A percentile compares a stretch with the other conserved stretches of the same genome.
These are phyloP conservation scores for Russula vinacea DNA, from an alignment of 768 basidiomycete genomes.

Conservation along the genomic window DNA sequence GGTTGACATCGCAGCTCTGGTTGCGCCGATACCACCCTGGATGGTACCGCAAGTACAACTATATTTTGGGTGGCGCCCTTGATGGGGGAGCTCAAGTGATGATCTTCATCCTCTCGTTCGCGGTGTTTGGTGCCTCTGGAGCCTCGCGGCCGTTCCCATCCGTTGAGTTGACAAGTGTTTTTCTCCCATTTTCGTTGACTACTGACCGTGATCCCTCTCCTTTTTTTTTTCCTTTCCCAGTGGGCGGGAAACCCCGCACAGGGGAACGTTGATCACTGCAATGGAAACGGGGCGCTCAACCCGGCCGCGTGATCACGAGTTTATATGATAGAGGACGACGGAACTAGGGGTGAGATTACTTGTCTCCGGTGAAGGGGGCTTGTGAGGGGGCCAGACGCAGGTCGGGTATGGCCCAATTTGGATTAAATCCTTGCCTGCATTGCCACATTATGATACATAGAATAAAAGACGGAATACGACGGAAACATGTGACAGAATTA, in stretches of 20 bases:
- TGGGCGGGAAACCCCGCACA: conserved; percentile 54
- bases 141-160: conserved; percentile 48
- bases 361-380: too few relatives aligned
- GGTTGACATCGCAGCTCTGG: conserved; percentile 52
- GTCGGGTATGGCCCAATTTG: too few relatives aligned
- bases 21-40: conserved; percentile 31
- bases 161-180: conserved; percentile 4
- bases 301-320: conserved; percentile 25
- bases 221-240: background rate
- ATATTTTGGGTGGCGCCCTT: conserved; percentile 61
- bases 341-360: too few relatives aligned
- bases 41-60: conserved; percentile 69
- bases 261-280: conserved; percentile 60
- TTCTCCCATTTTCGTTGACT: background rate
- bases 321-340: background rate
- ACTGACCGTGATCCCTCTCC: background rate
- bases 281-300: conserved; percentile 54
- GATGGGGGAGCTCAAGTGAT: conserved; percentile 66
- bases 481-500: too few relatives aligned
- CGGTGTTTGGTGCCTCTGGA: conserved; percentile 60
- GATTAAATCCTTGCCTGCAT: too few relatives aligned
- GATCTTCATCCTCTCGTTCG: conserved; percentile 62
- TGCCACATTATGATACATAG: too few relatives aligned
- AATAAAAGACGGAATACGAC: too few relatives aligned
- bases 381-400: too few relatives aligned